Evolutionary conservation across 306 rosid species (phyloP), one percentile per base, ranked within the genome.

Genomic region (Rosa rugosa): DNA sequence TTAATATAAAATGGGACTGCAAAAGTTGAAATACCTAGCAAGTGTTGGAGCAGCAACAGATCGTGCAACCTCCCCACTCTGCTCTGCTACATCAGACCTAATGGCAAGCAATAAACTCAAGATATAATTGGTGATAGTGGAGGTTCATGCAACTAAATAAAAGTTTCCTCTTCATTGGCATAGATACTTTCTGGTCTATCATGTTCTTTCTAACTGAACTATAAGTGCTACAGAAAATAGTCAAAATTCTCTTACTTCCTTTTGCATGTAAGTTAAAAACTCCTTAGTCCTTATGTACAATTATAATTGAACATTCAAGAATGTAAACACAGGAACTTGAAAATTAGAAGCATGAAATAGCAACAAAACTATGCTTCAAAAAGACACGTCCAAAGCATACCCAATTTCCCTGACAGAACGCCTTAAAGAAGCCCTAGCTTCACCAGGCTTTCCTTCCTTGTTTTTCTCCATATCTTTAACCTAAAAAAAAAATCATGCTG

Each of bases 381-480:
- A 77, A 41, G 7, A 23, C 27, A 45, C 0, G 60, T 6, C 53
- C 8, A 79, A 72, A 66, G 18, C 67, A 72, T 80, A 88, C 98
- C 97, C 97, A 76, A 93, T 86, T 71, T 96, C 98, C 84, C 96
- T 88, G 53, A 96, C 96, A 80, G 97, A 91, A 31, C 94, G 97
- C 81, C 99, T 90, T 77, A 93, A 76, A 82, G 89, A 89, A 64
- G 97, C 97, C 89, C 97, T 93, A 18, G 98, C 97, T 78, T 93
- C 98, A 18, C 99, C 99, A 25, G 98, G 99, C 79, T 88, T 93
- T 78, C 99, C 99, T 93, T 96, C 99, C 83, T 89, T 96, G 82
- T 82, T 96, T 82, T 89, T 93, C 85, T 96, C 99, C 99, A 96
- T 96, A 84, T 96, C 98, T 49, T 98, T 87, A 34, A 91, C 92